Conservation (phyloP, 129 eudicot genomes). For the Lactuca sativa region DNA sequence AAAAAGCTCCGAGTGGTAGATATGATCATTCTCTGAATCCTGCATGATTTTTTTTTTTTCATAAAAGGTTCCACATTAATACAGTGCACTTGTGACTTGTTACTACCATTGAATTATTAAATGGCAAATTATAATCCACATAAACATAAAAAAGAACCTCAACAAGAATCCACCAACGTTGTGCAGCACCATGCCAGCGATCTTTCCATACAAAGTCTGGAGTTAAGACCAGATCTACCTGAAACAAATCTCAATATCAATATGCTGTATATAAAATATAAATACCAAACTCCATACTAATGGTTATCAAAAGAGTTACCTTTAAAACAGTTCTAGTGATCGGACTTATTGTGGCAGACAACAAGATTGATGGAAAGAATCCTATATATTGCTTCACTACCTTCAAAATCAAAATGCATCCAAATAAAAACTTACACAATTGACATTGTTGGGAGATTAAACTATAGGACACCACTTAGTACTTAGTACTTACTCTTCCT, state of each 20-base stretch:
- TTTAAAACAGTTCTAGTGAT: conserved; percentile 97
- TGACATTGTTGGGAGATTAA: conserved; percentile 7
- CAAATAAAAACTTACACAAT: conserved; percentile 5
- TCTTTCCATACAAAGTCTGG: conserved; percentile 97
- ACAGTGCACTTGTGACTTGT: neutral
- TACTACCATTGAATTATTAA: neutral
- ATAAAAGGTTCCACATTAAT: conserved; percentile 13
- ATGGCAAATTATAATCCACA: neutral
- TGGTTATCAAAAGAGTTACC: conserved; percentile 43
- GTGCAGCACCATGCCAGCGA: conserved; percentile 97
- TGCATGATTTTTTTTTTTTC: conserved; percentile 22
- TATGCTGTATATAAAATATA: neutral
- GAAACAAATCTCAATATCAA: conserved; percentile 28
- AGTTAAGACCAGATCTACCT: conserved; percentile 85
- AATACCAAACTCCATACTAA: neutral
- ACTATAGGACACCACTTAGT: conserved; percentile 12
- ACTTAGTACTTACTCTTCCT: conserved; percentile 66
- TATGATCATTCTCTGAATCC: conserved; percentile 99
- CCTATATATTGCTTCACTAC: conserved; percentile 89
- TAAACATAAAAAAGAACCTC: conserved; percentile 54
- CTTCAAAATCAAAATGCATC: conserved; percentile 36
- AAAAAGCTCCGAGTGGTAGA: conserved; percentile 95
- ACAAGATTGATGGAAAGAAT: conserved; percentile 75
- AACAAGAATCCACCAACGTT: conserved; percentile 99
- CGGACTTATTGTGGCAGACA: conserved; percentile 97